Conservation (phyloP, 2,329 filamentous ascomycete species). For the Septoria petroselini region DNA sequence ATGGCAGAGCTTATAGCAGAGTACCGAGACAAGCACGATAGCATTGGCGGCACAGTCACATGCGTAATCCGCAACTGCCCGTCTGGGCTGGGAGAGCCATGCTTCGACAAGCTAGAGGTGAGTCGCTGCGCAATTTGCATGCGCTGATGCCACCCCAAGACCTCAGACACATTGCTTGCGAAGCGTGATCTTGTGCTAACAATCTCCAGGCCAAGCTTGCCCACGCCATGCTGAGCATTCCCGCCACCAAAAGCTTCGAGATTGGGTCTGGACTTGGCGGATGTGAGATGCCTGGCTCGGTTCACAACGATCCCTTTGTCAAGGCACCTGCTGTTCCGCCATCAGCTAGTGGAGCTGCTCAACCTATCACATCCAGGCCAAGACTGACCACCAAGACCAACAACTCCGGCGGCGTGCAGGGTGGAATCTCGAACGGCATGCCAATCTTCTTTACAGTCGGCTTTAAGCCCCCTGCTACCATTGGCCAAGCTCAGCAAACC, state of each 20-base stretch:
- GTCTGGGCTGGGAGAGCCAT: slow-evolving; percentile 83
- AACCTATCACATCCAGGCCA: slow-evolving; percentile 47
- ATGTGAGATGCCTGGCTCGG: slow-evolving; percentile 79
- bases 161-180: too few relatives aligned
- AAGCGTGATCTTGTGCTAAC: too few relatives aligned
- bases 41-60: slow-evolving; percentile 90
- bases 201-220: slow-evolving; percentile 63
- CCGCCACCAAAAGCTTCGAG: slow-evolving; percentile 93
- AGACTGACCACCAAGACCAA: slow-evolving; percentile 84
- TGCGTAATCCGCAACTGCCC: slow-evolving; percentile 88
- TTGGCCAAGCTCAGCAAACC: slow-evolving; percentile 82
- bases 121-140: background rate
- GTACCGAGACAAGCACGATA: slow-evolving; percentile 75
- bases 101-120: slow-evolving; percentile 86
- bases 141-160: too few relatives aligned
- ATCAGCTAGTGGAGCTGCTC: slow-evolving; percentile 37
- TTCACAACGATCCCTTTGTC: slow-evolving; percentile 87
- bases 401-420: slow-evolving; percentile 92
- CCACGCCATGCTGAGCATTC: slow-evolving; percentile 93
- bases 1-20: slow-evolving; percentile 80
- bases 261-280: slow-evolving; percentile 90
- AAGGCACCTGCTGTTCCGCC: slow-evolving; percentile 52
- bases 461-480: slow-evolving; percentile 94
- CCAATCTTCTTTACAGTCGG: slow-evolving; percentile 91
- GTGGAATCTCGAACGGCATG: slow-evolving; percentile 89